phyloP scores from a whole-genome alignment of 257 asterid species.

The Eustoma russellianum region DNA sequence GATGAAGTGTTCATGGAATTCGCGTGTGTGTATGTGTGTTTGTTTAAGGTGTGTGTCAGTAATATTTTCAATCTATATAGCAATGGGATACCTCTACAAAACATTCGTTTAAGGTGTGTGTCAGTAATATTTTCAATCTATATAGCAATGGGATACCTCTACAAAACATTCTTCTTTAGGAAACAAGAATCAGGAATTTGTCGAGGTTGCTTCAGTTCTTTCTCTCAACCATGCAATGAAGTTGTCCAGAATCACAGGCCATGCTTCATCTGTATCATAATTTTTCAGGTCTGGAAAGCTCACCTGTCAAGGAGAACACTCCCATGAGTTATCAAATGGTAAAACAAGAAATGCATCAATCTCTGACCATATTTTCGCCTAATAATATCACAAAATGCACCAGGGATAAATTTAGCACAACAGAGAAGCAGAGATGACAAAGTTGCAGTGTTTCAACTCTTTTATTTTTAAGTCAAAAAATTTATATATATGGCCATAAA shows the following conservation, averaged over 20 bases:
- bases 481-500: too few species aligned
- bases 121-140: too few species aligned
- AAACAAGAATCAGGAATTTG: not conserved
- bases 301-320: constrained; percentile 14
- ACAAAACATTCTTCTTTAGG: constrained; percentile 1
- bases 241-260: constrained; percentile 36
- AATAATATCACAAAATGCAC: not conserved
- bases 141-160: constrained; percentile 6
- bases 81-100: constrained; percentile 11
- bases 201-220: constrained; percentile 8
- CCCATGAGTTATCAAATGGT: not conserved
- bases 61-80: too few species aligned
- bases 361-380: too few species aligned
- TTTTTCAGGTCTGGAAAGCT: constrained; percentile 28
- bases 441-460: too few species aligned
- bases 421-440: not conserved
- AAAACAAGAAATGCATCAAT: not conserved
- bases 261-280: constrained; percentile 28
- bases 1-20: too few species aligned
- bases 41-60: too few species aligned
- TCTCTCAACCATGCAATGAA: constrained; percentile 35
- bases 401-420: not conserved
- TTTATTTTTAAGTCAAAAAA: too few species aligned
- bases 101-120: not conserved
- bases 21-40: too few species aligned